Base-by-base conservation (phyloP, 257 asterid species). In the Solanum etuberosum region DNA sequence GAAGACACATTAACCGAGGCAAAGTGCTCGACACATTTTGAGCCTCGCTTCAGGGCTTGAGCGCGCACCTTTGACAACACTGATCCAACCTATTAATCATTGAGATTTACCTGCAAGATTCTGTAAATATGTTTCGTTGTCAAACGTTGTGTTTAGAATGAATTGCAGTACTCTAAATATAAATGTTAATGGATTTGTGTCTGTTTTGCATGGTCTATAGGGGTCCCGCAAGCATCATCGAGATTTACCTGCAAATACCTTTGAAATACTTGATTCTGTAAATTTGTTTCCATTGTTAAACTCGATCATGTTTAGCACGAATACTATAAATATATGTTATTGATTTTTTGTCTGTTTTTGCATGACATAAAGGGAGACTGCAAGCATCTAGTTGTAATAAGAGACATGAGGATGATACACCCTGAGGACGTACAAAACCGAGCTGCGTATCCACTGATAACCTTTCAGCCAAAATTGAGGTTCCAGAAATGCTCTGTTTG, bases 331-430 rank as follows among this genome's bases (percentile, higher is more conserved):
- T 80, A 27, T 13, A 2, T 1, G 9, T 16, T 46, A 48, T 5
- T 80, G 61, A 29, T 4, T 9, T 13, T 9, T 4, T 27, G 6
- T 48, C 11, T 29, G 20, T 46, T 5, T 37, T 80, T 80, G 85
- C 68, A 51, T 80, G 65, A 20, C 57, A 80, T 11, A 27, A 57
- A 94, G 98, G 98, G 99, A 83, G 95, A 95, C 20, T 97, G 99
- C 94, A 95, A 94, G 87, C 98, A 95, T 87, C 83, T 90, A 78
- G 91, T 97, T 16, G 94, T 94, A 14, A 88, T 97, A 57, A 92
- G 99, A 67, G 98, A 97, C 88, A 92, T 94, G 97, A 93, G 98
- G 87, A 84, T 95, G 88, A 89, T 95, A 86, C 97, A 97, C 65
- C 94, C 92, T 0, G 99, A 95, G 89, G 99, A 97, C 67, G 94